Conservation (phyloP, 352 stramenopile species). For the Lagenidium sp. region DNA sequence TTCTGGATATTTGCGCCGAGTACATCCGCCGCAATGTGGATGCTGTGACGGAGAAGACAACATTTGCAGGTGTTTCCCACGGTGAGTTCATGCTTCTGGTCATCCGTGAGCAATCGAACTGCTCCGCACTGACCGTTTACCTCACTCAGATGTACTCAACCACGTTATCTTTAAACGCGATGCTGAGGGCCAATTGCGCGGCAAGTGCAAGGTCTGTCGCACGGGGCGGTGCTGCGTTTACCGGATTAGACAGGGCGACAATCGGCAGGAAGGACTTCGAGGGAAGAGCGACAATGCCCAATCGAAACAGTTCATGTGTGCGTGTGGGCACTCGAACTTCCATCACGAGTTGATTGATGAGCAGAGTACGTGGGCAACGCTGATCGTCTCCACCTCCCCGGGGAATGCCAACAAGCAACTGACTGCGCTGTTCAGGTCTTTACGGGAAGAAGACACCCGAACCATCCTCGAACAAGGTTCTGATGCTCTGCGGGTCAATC, state of each 20-base stretch:
- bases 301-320: slow-evolving; percentile 29
- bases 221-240: slow-evolving; percentile 65
- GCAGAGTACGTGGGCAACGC: slow-evolving; percentile 59
- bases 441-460: slow-evolving; percentile 54
- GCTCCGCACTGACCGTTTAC: neutral
- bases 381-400: no score
- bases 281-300: slow-evolving; percentile 15
- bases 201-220: slow-evolving; percentile 67
- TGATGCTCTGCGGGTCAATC: slow-evolving; percentile 66
- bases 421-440: slow-evolving; percentile 23
- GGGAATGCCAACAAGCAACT: no score
- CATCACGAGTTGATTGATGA: slow-evolving; percentile 73
- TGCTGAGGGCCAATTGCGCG: slow-evolving; percentile 43
- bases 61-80: slow-evolving; percentile 66
- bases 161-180: slow-evolving; percentile 77
- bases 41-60: slow-evolving; percentile 47
- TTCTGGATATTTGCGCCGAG: slow-evolving; percentile 65
- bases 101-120: no score
- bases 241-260: slow-evolving; percentile 27
- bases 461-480: slow-evolving; percentile 57
- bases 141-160: slow-evolving; percentile 49
- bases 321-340: slow-evolving; percentile 66
- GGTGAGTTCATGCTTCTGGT: slow-evolving; percentile 14
- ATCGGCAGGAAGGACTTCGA: slow-evolving; percentile 4
- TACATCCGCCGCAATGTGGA: slow-evolving; percentile 63